phyloP scores from a whole-genome alignment of 345 rosid genomes.

The Dipteronia dyeriana region DNA sequence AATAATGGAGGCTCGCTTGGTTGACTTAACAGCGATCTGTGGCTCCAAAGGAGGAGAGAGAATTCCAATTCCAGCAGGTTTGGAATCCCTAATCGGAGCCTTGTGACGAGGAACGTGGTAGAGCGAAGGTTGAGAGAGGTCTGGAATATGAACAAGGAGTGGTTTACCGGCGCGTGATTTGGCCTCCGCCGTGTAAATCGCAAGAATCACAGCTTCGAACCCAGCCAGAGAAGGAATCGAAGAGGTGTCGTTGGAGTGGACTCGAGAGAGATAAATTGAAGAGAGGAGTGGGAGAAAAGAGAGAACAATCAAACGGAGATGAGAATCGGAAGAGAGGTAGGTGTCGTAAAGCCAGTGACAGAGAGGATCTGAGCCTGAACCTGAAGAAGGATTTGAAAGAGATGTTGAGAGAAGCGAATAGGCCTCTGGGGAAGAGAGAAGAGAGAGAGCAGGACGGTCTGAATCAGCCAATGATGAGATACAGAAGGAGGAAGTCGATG shows the following conservation, averaged over 20 bases:
- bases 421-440: conserved; percentile 74
- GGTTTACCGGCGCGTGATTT: conserved; percentile 85
- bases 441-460: conserved; percentile 88
- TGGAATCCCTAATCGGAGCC: conserved; percentile 16
- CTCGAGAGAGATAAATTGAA: conserved; percentile 71
- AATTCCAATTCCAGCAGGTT: conserved; percentile 58
- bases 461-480: conserved; percentile 86
- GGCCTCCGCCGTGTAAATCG: conserved; percentile 75
- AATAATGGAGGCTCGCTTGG: conserved; percentile 67
- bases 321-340: conserved; percentile 73
- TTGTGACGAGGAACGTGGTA: conserved; percentile 72
- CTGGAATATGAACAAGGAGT: conserved; percentile 67
- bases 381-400: conserved; percentile 58
- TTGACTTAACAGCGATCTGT: conserved; percentile 77
- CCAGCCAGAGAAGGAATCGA: conserved; percentile 80
- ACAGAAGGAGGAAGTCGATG: conserved; percentile 36
- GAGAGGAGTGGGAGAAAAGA: conserved; percentile 77
- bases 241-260: conserved; percentile 68
- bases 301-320: conserved; percentile 83
- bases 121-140: conserved; percentile 89
- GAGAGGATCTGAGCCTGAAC: conserved; percentile 84
- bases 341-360: conserved; percentile 99
- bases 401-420: conserved; percentile 57
- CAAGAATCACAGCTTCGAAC: conserved; percentile 91
- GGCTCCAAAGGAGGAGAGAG: conserved; percentile 74